Evolutionary conservation across 306 rosid species (phyloP), one percentile per base, ranked within the genome.

Genomic region (Pyrus communis): DNA sequence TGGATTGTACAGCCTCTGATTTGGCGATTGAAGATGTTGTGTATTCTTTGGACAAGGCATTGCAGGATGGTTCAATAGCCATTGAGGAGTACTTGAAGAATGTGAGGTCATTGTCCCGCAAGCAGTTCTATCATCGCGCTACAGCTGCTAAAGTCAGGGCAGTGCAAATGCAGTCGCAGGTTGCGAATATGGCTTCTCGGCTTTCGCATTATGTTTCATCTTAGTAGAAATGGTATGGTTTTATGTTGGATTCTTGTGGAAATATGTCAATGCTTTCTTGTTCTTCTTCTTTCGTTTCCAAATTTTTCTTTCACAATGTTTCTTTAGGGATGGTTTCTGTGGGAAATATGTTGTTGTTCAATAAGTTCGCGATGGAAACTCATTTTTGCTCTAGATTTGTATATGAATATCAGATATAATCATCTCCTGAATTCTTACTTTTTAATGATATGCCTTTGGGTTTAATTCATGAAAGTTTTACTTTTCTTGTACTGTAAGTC

Each of bases 61-160:
- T 84, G 73, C 99, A 96, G 79, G 88, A 79, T 0, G 99, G 97
- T 1, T 84, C 89, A 1, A 57, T 92, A 18, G 96, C 93, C 6
- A 86, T 96, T 66, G 97, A 92, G 77, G 96, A 87, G 85, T 96
- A 96, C 85, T 64, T 96, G 80, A 89, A 92, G 88, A 88, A 76
- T 79, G 93, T 96, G 78, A 88, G 99, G 85, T 80, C 81, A 58
- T 78, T 96, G 82, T 96, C 98, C 0, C 80, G 99, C 51, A 97
- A 92, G 77, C 99, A 96, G 72, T 96, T 92, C 81, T 89, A 92
- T 75, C 90, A 91, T 31, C 88, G 99, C 0, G 99, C 98, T 57
- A 85, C 87, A 0, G 88, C 89, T 0, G 82, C 97, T 0, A 96
- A 96, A 81, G 98, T 96, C 27, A 82, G 97, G 78, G 97, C 93